phyloP scores from a whole-genome alignment of 306 rosid species.

The Fragaria vesca region DNA sequence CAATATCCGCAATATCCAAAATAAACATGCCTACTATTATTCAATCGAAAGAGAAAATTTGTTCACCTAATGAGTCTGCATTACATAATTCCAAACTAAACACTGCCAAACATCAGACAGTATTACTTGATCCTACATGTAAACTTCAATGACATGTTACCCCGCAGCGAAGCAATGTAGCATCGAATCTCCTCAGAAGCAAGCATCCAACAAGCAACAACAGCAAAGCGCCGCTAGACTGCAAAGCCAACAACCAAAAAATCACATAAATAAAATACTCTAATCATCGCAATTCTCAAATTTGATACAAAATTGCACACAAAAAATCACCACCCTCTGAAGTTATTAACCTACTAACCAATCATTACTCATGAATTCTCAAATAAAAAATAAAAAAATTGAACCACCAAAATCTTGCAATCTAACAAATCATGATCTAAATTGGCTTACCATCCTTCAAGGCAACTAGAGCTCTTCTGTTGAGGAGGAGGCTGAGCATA shows the following conservation, averaged over 20 bases:
- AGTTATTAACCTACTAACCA: background rate
- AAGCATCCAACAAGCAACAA: conserved; percentile 41
- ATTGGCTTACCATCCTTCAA: conserved; percentile 71
- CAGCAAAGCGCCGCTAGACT: conserved; percentile 49
- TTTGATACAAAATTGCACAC: background rate
- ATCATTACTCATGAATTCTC: background rate
- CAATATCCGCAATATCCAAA: background rate
- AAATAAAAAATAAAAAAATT: background rate
- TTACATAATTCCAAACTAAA: background rate
- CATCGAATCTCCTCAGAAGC: conserved; percentile 29
- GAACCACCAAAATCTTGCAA: background rate
- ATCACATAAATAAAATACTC: background rate
- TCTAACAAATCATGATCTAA: background rate
- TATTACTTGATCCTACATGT: background rate
- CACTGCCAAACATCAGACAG: background rate
- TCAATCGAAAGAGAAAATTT: background rate
- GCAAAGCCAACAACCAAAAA: background rate
- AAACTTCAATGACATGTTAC: background rate
- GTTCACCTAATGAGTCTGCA: background rate
- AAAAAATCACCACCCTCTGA: background rate
- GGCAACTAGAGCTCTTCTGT: conserved; percentile 31
- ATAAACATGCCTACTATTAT: background rate
- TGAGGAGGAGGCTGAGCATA: conserved; percentile 60
- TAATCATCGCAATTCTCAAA: background rate
- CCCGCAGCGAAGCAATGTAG: background rate